phyloP scores from a whole-genome alignment of 352 stramenopile species.

The Phytophthora cactorum region DNA sequence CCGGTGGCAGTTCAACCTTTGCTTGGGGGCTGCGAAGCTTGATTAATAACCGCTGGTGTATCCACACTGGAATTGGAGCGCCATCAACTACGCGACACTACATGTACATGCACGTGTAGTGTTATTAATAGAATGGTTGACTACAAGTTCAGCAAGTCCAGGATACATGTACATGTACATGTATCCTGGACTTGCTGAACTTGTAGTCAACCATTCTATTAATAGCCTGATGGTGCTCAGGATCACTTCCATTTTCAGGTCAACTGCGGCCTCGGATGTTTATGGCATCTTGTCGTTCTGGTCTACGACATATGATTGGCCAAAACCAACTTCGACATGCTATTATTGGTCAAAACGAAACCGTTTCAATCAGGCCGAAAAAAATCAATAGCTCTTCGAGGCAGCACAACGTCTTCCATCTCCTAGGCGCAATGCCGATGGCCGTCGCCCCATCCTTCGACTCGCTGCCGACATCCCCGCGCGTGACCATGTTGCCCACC shows the following conservation, averaged over 20 bases:
- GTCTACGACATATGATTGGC: conserved; percentile 7
- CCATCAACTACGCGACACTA: not conserved
- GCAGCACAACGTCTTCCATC: conserved; percentile 17
- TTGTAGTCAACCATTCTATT: no score
- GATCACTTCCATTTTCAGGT: no score
- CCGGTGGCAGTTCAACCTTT: no score
- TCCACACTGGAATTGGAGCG: not conserved
- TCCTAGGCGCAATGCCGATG: not conserved
- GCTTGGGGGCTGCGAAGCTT: not conserved
- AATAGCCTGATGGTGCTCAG: no score
- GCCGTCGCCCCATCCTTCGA: conserved; percentile 21
- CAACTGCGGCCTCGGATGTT: conserved; percentile 9
- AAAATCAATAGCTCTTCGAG: not conserved
- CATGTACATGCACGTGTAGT: no score
- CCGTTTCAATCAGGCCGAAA: conserved; percentile 1
- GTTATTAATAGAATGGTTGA: no score
- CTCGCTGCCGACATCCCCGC: conserved; percentile 9
- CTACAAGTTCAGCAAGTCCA: no score
- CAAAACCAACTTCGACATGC: not conserved
- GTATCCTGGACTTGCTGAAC: no score
- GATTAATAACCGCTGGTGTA: not conserved
- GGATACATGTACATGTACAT: no score
- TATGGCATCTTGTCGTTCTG: conserved; percentile 2
- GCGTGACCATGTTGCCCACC: conserved; percentile 22
- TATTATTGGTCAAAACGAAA: conserved; percentile 16